These are phyloP conservation scores for Coprinellus aureogranulatus DNA, from an alignment of 768 basidiomycete species.

Conservation along the genomic window DNA sequence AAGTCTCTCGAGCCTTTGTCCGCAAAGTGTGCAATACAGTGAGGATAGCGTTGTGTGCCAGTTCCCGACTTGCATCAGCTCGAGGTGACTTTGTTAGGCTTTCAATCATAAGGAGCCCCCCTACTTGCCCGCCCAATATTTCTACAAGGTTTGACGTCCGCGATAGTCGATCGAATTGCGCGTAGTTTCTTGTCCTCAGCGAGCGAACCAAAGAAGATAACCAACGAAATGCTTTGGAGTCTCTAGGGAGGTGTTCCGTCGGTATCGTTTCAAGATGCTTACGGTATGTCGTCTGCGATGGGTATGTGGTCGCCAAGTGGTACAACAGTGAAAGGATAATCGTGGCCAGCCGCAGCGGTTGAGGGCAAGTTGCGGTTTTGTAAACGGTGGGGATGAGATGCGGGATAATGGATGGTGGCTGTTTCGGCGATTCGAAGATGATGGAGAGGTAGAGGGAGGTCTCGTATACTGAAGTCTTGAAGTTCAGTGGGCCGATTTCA, in stretches of 20 bases:
- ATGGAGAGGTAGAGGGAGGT: slow-evolving; percentile 66
- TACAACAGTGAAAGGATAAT: slow-evolving; percentile 56
- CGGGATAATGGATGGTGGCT: slow-evolving; percentile 60
- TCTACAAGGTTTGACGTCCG: slow-evolving; percentile 19
- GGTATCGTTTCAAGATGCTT: slow-evolving; percentile 45
- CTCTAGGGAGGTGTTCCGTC: slow-evolving; percentile 33
- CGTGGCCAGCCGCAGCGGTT: slow-evolving; percentile 22
- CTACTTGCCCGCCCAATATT: slow-evolving; percentile 8
- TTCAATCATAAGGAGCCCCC: background rate
- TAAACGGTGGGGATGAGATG: slow-evolving; percentile 56
- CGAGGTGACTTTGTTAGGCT: slow-evolving; percentile 14
- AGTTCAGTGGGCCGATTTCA: too few relatives aligned
- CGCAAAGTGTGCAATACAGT: slow-evolving; percentile 48
- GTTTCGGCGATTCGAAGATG: slow-evolving; percentile 58
- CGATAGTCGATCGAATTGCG: slow-evolving; percentile 47
- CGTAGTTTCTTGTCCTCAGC: slow-evolving; percentile 56
- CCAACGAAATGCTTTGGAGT: slow-evolving; percentile 46
- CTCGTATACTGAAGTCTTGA: slow-evolving; percentile 65
- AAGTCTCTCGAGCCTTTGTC: slow-evolving; percentile 46
- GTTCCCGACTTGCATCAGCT: slow-evolving; percentile 3
- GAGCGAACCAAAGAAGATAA: slow-evolving; percentile 47
- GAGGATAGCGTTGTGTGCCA: slow-evolving; percentile 41
- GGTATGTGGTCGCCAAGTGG: slow-evolving; percentile 55
- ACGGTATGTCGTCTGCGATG: slow-evolving; percentile 60
- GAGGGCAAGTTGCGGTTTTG: slow-evolving; percentile 22